phyloP scores from a whole-genome alignment of 2,329 filamentous ascomycete species.

The Colletotrichum spinosum region DNA sequence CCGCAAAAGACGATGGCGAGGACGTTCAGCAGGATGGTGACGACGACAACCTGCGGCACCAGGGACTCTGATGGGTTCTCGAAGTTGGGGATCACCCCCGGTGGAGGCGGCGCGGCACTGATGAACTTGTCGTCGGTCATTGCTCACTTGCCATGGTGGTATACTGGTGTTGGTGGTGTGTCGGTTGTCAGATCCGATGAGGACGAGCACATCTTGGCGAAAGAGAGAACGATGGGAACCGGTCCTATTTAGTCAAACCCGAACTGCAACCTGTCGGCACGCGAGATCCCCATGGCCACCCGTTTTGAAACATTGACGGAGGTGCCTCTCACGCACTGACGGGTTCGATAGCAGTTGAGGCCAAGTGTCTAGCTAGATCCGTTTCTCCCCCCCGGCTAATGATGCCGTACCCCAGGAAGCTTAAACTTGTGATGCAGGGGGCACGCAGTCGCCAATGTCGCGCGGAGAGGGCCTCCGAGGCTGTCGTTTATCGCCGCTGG shows the following conservation, averaged over 20 bases:
- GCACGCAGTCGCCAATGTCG: too few species aligned
- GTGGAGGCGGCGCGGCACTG: constrained; percentile 17
- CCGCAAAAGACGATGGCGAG: constrained; percentile 33
- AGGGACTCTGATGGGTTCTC: constrained; percentile 28
- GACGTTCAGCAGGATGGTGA: constrained; percentile 28
- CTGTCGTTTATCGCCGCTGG: too few species aligned
- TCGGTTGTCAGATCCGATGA: background rate
- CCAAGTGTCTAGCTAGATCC: too few species aligned
- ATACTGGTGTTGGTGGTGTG: background rate
- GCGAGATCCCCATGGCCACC: background rate
- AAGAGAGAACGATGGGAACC: background rate
- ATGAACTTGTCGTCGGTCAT: constrained; percentile 16
- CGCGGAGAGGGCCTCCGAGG: too few species aligned
- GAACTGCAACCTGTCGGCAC: constrained; percentile 1
- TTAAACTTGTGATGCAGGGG: too few species aligned
- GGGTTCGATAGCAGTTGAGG: constrained; percentile 15
- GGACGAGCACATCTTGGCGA: background rate
- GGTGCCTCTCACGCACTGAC: constrained; percentile 16
- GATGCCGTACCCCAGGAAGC: too few species aligned
- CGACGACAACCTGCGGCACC: constrained; percentile 32
- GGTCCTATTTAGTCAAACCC: constrained; percentile 11
- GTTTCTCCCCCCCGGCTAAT: too few species aligned
- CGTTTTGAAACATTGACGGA: constrained; percentile 25
- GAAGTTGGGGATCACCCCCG: constrained; percentile 28
- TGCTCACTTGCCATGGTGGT: constrained; percentile 27